Evolutionary conservation across 768 basidiomycete genomes (phyloP).

Genomic region (Leccinum olivaceopallidum): DNA sequence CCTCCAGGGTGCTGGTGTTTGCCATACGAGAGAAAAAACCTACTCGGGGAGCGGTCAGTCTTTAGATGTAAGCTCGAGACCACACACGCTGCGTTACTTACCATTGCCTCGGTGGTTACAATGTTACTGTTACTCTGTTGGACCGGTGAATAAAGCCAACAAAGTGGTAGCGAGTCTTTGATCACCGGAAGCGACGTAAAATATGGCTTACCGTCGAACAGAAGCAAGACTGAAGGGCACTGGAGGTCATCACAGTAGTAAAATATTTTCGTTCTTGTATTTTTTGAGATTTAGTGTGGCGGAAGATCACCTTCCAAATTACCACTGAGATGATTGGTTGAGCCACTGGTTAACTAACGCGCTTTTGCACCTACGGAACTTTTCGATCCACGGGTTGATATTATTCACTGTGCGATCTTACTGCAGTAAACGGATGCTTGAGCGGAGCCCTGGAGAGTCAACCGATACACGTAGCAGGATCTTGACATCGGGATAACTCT

Average conservation of each 20-base stretch:
- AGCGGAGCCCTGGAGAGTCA: neutral
- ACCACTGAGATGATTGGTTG: neutral
- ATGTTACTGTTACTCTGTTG: neutral
- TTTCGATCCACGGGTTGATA: neutral
- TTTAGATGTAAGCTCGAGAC: neutral
- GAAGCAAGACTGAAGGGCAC: no score
- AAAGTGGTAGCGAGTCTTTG: neutral
- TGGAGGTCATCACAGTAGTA: neutral
- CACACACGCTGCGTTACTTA: neutral
- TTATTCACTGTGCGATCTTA: neutral
- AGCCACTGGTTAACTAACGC: neutral
- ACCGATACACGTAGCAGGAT: no score
- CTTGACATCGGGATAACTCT: neutral
- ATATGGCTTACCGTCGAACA: neutral
- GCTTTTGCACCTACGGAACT: neutral
- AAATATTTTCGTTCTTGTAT: neutral
- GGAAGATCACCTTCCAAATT: neutral
- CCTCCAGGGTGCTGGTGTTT: neutral
- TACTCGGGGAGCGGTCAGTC: neutral
- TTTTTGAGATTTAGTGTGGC: neutral
- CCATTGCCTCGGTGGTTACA: neutral
- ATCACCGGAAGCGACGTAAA: neutral
- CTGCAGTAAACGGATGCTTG: neutral
- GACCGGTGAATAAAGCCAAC: neutral
- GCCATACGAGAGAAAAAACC: neutral